phyloP scores from a whole-genome alignment of 352 stramenopile species.

The Pythium biforme region DNA sequence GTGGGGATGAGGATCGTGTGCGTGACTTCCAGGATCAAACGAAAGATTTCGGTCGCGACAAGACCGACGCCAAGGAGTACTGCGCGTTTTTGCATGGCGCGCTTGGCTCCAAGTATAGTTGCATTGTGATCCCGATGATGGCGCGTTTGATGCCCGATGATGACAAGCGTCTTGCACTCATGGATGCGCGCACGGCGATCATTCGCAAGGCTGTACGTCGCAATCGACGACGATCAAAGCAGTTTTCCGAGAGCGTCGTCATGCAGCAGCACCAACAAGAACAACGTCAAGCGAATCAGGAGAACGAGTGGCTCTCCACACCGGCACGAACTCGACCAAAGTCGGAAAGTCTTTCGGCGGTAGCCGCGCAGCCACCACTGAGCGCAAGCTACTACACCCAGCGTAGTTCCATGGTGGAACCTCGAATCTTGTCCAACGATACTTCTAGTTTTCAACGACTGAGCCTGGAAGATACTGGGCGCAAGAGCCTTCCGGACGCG shows the following conservation, averaged over 20 bases:
- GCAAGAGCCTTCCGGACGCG: slow-evolving; percentile 37
- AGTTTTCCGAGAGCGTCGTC: slow-evolving; percentile 75
- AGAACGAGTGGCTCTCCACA: slow-evolving; percentile 18
- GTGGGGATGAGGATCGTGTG: slow-evolving; percentile 67
- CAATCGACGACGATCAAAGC: slow-evolving; percentile 70
- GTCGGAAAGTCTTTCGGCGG: slow-evolving; percentile 19
- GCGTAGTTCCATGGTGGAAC: slow-evolving; percentile 24
- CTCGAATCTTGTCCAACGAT: background rate
- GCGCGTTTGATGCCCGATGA: slow-evolving; percentile 65
- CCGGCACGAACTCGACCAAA: slow-evolving; percentile 19
- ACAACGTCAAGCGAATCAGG: slow-evolving; percentile 20
- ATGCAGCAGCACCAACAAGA: slow-evolving; percentile 49
- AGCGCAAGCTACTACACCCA: slow-evolving; percentile 14
- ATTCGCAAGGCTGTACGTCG: slow-evolving; percentile 56
- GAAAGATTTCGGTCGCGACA: slow-evolving; percentile 69
- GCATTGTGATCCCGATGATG: slow-evolving; percentile 74
- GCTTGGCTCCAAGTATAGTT: slow-evolving; percentile 65
- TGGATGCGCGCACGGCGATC: slow-evolving; percentile 62
- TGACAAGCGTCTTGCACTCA: slow-evolving; percentile 53
- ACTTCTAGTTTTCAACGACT: background rate
- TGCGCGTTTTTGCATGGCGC: slow-evolving; percentile 71
- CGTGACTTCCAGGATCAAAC: slow-evolving; percentile 80
- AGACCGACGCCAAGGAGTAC: slow-evolving; percentile 71
- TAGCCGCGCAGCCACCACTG: slow-evolving; percentile 3
- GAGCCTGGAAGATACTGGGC: slow-evolving; percentile 1